Percentiles rank a stretch among this genome's conserved stretches.
phyloP scores from a whole-genome alignment of 495 filamentous ascomycete genomes.

The Parathielavia appendiculata region DNA sequence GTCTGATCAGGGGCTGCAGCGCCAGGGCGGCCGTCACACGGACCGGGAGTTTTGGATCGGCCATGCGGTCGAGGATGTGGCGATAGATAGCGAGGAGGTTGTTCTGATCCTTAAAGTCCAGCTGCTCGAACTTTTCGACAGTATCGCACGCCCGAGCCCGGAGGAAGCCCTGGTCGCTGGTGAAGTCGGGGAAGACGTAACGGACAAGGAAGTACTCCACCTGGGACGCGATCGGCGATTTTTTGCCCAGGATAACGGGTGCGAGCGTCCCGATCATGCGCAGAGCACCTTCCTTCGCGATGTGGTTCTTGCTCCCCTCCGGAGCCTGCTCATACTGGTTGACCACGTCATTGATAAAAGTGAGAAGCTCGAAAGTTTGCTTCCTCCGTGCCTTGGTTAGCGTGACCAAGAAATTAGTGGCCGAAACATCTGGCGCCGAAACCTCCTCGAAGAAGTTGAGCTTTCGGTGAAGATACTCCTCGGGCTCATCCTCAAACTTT shows the following conservation, averaged over 20 bases:
- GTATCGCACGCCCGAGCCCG: constrained; percentile 94
- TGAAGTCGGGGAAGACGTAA: constrained; percentile 97
- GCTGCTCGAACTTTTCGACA: constrained; percentile 92
- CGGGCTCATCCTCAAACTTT: constrained; percentile 86
- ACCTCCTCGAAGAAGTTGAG: constrained; percentile 98
- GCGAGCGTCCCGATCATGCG: constrained; percentile 96
- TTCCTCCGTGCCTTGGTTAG: constrained; percentile 93
- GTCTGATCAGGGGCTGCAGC: constrained; percentile 88
- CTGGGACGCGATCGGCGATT: constrained; percentile 93
- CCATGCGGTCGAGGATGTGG: constrained; percentile 96
- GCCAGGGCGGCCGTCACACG: constrained; percentile 92
- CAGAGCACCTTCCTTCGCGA: constrained; percentile 93
- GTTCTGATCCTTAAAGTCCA: constrained; percentile 91
- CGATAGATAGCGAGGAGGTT: constrained; percentile 94
- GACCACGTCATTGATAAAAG: constrained; percentile 89
- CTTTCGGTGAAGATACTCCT: constrained; percentile 94
- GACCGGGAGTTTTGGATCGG: constrained; percentile 83
- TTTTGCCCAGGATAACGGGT: constrained; percentile 91
- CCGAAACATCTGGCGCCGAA: constrained; percentile 90
- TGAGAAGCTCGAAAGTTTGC: constrained; percentile 87
- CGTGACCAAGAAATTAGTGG: constrained; percentile 91
- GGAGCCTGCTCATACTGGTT: constrained; percentile 77
- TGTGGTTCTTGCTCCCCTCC: constrained; percentile 80
- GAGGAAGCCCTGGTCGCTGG: constrained; percentile 86
- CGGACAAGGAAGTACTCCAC: constrained; percentile 99